Percentiles rank a stretch among this genome's conserved stretches.
These are phyloP conservation scores for Chenopodium formosanum DNA, from an alignment of 148 eudicot species.

Conservation along the genomic window DNA sequence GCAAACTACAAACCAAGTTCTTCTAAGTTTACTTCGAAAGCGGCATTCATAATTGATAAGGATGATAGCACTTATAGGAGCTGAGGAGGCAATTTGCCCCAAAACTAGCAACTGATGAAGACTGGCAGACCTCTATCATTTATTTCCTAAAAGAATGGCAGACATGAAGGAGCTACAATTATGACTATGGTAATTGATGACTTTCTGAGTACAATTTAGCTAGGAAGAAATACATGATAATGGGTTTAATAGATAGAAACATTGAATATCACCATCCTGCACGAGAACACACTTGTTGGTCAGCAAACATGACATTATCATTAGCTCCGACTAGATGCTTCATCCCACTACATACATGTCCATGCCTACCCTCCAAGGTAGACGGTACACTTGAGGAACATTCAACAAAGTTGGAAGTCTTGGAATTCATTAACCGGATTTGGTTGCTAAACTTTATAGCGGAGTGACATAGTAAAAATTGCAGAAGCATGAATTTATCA, in stretches of 20 bases:
- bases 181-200: no score
- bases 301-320: neutral
- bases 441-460: no score
- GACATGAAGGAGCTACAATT: no score
- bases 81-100: neutral
- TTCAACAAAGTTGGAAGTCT: neutral
- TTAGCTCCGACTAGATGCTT: neutral
- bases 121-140: neutral
- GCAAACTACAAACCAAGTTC: neutral
- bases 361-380: neutral
- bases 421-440: neutral
- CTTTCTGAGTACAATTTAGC: neutral
- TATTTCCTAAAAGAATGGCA: neutral
- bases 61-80: neutral
- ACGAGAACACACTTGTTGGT: neutral
- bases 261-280: neutral
- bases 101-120: neutral
- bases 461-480: no score
- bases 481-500: no score
- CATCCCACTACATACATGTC: neutral
- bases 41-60: neutral
- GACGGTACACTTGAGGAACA: neutral
- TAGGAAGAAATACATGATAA: neutral
- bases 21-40: neutral
- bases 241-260: neutral